These are phyloP conservation scores for Dipteronia dyeriana DNA, from an alignment of 345 rosid genomes.

Conservation along the genomic window DNA sequence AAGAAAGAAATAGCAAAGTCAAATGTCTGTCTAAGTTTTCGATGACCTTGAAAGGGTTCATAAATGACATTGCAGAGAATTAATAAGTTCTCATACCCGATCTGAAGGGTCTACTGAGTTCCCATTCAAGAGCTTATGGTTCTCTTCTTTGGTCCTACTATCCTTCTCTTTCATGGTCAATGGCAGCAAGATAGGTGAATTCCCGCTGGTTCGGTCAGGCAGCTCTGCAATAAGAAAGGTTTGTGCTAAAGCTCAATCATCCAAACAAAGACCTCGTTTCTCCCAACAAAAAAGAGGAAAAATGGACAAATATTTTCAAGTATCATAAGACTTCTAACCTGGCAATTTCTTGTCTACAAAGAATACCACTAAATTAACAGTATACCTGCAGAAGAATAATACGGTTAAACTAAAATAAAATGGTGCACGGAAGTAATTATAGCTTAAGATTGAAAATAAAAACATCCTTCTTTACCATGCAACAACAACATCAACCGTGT, in stretches of 20 bases:
- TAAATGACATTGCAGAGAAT: background rate
- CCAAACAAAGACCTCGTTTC: background rate
- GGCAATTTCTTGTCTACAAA: constrained; percentile 97
- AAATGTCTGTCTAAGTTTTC: background rate
- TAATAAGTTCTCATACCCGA: constrained; percentile 52
- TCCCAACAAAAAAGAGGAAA: background rate
- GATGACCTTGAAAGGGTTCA: background rate
- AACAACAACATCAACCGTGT: constrained; percentile 91
- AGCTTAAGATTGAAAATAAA: background rate
- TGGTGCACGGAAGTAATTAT: background rate
- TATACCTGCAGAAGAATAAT: constrained; percentile 61
- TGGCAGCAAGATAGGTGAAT: constrained; percentile 59
- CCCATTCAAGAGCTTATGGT: constrained; percentile 93
- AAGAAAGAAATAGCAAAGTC: constrained; percentile 10
- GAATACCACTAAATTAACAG: constrained; percentile 90
- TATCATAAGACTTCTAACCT: constrained; percentile 46
- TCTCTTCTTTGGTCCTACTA: constrained; percentile 75
- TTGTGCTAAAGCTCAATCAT: constrained; percentile 12
- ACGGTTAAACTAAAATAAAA: constrained; percentile 12
- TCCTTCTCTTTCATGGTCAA: constrained; percentile 68
- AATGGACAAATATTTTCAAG: background rate
- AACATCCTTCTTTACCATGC: constrained; percentile 64
- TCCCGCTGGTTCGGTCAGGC: constrained; percentile 65
- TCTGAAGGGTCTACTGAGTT: constrained; percentile 81
- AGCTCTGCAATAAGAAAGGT: constrained; percentile 58